These are phyloP conservation scores for Leccinum imitatum DNA, from an alignment of 768 basidiomycete genomes.

Conservation along the genomic window DNA sequence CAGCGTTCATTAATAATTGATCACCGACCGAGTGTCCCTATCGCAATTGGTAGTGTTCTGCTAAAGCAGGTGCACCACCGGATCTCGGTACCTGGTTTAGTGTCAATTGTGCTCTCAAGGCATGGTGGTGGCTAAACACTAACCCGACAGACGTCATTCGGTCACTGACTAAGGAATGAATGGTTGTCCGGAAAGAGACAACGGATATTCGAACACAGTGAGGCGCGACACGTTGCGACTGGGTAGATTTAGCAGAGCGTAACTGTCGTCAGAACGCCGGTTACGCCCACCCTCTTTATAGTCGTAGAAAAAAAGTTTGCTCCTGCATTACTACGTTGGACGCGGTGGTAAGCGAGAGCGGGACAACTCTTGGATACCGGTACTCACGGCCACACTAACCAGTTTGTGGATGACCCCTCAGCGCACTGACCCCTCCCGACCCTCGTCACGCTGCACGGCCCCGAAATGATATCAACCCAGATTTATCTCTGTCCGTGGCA, in stretches of 20 bases:
- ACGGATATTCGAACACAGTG: background rate
- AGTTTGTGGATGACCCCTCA: background rate
- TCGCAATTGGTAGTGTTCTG: too few relatives aligned
- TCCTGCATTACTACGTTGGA: background rate
- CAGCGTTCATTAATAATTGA: background rate
- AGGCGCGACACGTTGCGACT: background rate
- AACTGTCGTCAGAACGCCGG: background rate
- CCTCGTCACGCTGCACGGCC: background rate
- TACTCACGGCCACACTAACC: background rate
- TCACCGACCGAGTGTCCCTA: background rate
- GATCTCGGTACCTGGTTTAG: background rate
- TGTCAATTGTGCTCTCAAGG: background rate
- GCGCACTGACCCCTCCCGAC: background rate
- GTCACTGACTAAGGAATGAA: background rate
- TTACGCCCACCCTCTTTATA: background rate
- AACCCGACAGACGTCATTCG: background rate
- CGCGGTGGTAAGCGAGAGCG: background rate
- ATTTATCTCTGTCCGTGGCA: background rate
- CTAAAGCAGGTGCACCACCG: background rate
- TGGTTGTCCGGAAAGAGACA: background rate
- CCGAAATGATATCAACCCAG: too few relatives aligned
- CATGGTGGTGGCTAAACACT: background rate
- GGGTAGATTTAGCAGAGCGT: slow-evolving; percentile 1
- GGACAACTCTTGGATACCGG: background rate
- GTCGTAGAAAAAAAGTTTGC: background rate